phyloP scores from a whole-genome alignment of 2,329 filamentous ascomycete species.

The Aspergillus aculeatus region DNA sequence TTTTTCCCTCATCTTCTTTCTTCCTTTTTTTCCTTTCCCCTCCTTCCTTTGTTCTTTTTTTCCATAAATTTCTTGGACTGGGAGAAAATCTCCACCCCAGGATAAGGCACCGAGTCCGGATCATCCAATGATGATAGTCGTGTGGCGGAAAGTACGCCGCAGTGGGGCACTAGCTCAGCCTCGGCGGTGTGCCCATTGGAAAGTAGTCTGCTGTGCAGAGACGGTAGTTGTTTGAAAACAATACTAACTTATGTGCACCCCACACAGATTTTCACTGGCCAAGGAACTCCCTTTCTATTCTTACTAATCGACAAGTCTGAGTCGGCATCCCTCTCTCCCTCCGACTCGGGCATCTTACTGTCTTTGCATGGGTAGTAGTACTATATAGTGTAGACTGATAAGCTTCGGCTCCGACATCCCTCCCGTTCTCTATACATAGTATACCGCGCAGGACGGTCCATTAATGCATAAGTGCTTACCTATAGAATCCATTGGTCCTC shows the following conservation, averaged over 20 bases:
- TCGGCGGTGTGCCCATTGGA: background rate
- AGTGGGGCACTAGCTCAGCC: background rate
- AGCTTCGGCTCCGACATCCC: too few species aligned
- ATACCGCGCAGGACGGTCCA: too few species aligned
- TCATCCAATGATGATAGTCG: background rate
- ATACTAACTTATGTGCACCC: too few species aligned
- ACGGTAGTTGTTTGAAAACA: too few species aligned
- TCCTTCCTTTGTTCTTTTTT: constrained; percentile 5
- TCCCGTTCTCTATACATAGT: too few species aligned
- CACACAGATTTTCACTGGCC: too few species aligned
- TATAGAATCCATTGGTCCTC: background rate
- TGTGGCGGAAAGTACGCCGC: background rate
- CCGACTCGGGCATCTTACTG: too few species aligned
- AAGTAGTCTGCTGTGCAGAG: background rate
- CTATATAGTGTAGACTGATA: too few species aligned
- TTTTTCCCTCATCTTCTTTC: background rate
- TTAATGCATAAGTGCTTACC: background rate
- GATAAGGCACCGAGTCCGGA: background rate
- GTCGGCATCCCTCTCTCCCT: too few species aligned
- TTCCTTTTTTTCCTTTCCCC: constrained; percentile 10
- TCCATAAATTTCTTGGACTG: constrained; percentile 9
- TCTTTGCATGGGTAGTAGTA: too few species aligned
- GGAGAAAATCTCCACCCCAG: background rate
- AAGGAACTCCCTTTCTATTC: too few species aligned
- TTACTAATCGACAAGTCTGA: too few species aligned